Percentiles rank a stretch among this genome's conserved stretches.
Evolutionary conservation across 163 green algal genomes (phyloP).

Genomic region (Volvox carteri): DNA sequence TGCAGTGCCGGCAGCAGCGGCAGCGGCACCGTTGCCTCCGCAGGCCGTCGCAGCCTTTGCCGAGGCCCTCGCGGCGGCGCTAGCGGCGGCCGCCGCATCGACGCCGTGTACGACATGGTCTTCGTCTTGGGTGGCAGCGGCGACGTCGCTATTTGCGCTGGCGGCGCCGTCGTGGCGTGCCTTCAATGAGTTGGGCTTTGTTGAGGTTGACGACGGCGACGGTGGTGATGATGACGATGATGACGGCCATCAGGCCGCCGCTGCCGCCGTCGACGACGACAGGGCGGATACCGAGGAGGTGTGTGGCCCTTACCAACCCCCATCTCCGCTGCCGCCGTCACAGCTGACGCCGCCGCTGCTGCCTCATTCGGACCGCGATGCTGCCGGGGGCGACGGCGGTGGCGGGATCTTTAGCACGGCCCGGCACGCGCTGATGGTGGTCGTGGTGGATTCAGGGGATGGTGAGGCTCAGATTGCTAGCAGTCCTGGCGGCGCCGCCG

Average conservation of each 20-base stretch:
- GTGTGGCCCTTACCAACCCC: too few species aligned
- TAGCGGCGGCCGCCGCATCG: background rate
- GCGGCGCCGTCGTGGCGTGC: conserved; percentile 10
- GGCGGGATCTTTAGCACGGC: too few species aligned
- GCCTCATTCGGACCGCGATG: too few species aligned
- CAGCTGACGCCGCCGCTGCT: too few species aligned
- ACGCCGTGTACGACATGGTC: background rate
- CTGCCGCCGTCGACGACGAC: background rate
- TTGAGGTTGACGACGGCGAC: background rate
- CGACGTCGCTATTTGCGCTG: background rate
- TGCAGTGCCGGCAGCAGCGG: background rate
- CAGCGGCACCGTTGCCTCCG: background rate
- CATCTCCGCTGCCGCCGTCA: too few species aligned
- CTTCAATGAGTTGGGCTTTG: conserved; percentile 16
- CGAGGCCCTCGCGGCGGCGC: background rate
- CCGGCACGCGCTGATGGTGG: too few species aligned
- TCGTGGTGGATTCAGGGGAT: background rate
- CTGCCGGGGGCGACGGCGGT: too few species aligned
- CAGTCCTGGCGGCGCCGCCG: background rate
- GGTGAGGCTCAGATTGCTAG: background rate
- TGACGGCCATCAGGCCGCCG: background rate
- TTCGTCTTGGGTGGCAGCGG: background rate
- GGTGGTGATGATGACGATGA: background rate
- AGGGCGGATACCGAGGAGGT: too few species aligned
- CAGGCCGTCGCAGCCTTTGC: background rate